A percentile compares a stretch with the other conserved stretches of the same genome.
phyloP scores from a whole-genome alignment of 108 stramenopile genomes.

The Bacterosira constricta region DNA sequence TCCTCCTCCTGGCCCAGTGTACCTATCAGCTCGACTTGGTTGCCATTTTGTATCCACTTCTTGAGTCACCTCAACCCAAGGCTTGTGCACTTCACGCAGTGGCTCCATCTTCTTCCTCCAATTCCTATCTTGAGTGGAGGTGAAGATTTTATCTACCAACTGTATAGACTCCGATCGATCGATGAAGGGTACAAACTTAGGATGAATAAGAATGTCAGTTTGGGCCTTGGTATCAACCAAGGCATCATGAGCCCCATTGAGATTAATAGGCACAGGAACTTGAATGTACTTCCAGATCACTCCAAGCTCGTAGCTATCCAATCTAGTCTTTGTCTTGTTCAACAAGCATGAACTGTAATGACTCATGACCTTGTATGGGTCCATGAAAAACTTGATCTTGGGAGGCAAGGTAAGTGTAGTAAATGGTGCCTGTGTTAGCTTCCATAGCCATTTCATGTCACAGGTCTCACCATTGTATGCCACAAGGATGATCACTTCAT shows the following conservation, averaged over 20 bases:
- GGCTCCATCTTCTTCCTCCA: slow-evolving; percentile 19
- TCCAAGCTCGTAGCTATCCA: background rate
- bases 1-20: slow-evolving; percentile 12
- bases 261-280: no score
- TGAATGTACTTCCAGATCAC: background rate
- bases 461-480: slow-evolving; percentile 17
- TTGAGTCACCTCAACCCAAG: slow-evolving; percentile 16
- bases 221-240: slow-evolving; percentile 5
- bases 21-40: background rate
- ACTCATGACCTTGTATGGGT: slow-evolving; percentile 8
- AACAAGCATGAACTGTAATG: background rate
- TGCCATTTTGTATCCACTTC: slow-evolving; percentile 1
- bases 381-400: slow-evolving; percentile 16
- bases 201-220: background rate
- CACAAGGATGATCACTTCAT: no score
- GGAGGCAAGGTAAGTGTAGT: background rate
- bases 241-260: slow-evolving; percentile 15
- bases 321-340: background rate
- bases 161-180: background rate
- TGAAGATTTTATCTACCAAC: slow-evolving; percentile 6
- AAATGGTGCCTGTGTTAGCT: slow-evolving; percentile 5
- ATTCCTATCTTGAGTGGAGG: background rate
- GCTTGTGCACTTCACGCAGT: background rate
- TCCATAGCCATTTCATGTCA: slow-evolving; percentile 27
- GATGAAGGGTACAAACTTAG: slow-evolving; percentile 10